A percentile compares a stretch with the other conserved stretches of the same genome.
Conservation (phyloP, 225 moss, liverwort and hornwort genomes). For the Pleurozium schreberi region DNA sequence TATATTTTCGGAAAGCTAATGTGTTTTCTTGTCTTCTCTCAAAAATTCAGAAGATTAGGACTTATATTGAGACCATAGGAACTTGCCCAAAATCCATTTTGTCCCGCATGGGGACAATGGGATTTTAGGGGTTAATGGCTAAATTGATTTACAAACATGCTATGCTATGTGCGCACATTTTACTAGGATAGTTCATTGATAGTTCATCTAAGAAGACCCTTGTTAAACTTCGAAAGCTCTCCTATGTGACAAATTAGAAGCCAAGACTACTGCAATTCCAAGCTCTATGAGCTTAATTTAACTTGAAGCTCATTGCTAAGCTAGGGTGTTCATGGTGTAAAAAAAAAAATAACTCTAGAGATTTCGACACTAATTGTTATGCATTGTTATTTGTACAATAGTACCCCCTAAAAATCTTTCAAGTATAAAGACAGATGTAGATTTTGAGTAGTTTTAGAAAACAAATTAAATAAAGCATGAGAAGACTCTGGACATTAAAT, state of each 20-base stretch:
- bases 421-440: fast-evolving
- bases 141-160: neutral
- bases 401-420: fast-evolving
- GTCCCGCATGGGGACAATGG: no score
- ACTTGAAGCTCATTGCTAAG: neutral
- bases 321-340: fast-evolving
- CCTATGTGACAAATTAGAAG: neutral
- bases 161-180: no score
- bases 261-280: neutral
- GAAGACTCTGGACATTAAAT: neutral
- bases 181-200: neutral
- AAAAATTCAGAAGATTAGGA: no score
- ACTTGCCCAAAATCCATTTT: no score
- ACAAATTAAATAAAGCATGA: neutral
- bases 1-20: no score
- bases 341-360: neutral
- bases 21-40: no score
- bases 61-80: no score
- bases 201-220: neutral
- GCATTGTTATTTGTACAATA: neutral
- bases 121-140: no score
- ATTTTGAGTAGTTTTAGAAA: neutral
- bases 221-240: fast-evolving
- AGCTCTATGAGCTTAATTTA: neutral
- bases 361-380: neutral